Evolutionary conservation across 371 early-diverging fungal species (phyloP), one percentile per base, ranked within the genome.

Genomic region (Apophysomyces sp.): DNA sequence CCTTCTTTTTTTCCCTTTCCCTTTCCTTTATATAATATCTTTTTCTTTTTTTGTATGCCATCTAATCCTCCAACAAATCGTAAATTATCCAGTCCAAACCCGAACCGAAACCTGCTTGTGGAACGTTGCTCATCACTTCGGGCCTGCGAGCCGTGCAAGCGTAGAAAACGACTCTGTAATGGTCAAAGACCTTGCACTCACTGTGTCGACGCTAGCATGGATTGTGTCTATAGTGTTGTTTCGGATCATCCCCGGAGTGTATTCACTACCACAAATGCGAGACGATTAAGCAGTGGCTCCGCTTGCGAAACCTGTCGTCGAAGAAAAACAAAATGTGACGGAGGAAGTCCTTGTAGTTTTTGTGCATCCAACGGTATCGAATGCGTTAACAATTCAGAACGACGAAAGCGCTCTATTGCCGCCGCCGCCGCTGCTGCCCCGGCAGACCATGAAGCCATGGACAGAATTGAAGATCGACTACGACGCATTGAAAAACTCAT

Each of bases 291-390:
- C 54, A 76, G 77, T 32, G 81, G 81, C 41, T 78, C 78, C 37
- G 81, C 81, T 31, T 81, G 81, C 56, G 81, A 81, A 66, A 76
- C 77, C 8, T 81, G 81, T 54, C 71, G 81, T 34, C 64, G 78
- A 68, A 70, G 81, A 49, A 81, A 81, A 61, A 81, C 81, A 29
- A 81, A 81, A 52, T 81, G 81, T 63, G 81, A 81, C 71, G 81
- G 81, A 30, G 67, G 75, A 4, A 71, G 63, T 55, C 81, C 81
- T 40, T 81, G 81, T 55, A 63, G 70, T 15, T 81, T 73, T 40
- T 81, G 81, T 67, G 71, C 73, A 2, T 63, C 69, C 27, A 78
- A 77, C 28, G 65, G 72, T 16, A 55, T 78, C 34, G 79, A 77
- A 51, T 81, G 82, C 53, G 72, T 77, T 9, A 81, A 81, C 49